A percentile compares a stretch with the other conserved stretches of the same genome.
Conservation (phyloP, 1,284 basidiomycete species). For the Fomes fomentarius region DNA sequence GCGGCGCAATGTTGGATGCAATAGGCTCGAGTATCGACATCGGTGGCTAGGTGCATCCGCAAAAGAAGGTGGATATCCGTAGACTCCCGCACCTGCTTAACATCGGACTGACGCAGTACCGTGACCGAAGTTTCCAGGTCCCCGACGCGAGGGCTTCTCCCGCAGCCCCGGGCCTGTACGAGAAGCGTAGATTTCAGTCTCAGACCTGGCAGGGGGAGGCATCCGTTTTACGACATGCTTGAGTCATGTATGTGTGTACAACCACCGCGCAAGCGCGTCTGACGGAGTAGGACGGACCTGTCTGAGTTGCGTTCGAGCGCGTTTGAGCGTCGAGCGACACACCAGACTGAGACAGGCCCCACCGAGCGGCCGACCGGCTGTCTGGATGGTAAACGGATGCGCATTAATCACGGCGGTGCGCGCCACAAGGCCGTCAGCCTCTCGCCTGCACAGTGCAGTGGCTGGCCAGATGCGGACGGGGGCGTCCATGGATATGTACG, state of each 20-base stretch:
- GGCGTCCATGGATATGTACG: slow-evolving; percentile 4
- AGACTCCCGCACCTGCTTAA: too few relatives aligned
- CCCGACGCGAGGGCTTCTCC: too few relatives aligned
- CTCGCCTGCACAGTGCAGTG: not conserved
- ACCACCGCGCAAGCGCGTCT: not conserved
- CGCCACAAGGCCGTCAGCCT: slow-evolving; percentile 16
- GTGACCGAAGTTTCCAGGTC: too few relatives aligned
- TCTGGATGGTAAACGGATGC: slow-evolving; percentile 4
- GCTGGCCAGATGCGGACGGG: not conserved
- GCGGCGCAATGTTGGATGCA: not conserved
- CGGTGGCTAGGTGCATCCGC: too few relatives aligned
- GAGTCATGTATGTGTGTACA: slow-evolving; percentile 17
- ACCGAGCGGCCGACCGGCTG: slow-evolving; percentile 1
- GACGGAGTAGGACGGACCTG: slow-evolving; percentile 1
- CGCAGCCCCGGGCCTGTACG: not conserved
- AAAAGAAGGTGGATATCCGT: too few relatives aligned
- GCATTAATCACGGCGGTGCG: slow-evolving; percentile 19
- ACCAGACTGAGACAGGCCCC: too few relatives aligned
- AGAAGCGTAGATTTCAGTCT: not conserved
- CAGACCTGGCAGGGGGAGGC: not conserved
- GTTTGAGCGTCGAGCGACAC: not conserved
- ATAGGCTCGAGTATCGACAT: too few relatives aligned
- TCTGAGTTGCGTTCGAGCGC: not conserved
- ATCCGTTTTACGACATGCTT: slow-evolving; percentile 21
- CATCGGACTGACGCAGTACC: too few relatives aligned